Percentiles rank a stretch among this genome's conserved stretches.
These are phyloP conservation scores for Solanum aculeatissimum DNA, from an alignment of 305 asterid genomes.

Conservation along the genomic window DNA sequence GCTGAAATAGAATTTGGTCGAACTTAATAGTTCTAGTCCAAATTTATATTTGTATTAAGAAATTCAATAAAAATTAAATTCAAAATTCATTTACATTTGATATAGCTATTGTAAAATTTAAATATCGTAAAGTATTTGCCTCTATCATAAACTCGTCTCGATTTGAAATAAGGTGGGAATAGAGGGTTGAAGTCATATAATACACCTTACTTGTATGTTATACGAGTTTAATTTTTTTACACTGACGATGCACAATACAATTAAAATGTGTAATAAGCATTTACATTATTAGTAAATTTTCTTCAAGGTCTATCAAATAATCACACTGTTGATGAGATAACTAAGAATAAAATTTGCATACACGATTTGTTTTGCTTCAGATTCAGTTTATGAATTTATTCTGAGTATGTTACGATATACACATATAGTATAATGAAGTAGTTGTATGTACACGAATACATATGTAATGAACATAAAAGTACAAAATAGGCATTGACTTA, in stretches of 20 bases:
- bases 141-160: neutral
- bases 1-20: neutral
- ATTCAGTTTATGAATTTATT: neutral
- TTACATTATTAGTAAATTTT: neutral
- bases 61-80: neutral
- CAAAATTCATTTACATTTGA: neutral
- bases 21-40: neutral
- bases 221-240: neutral
- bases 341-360: neutral
- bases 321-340: neutral
- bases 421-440: neutral
- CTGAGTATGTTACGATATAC: too few species aligned
- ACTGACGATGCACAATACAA: too few species aligned
- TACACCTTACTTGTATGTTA: neutral
- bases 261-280: neutral
- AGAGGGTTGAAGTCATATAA: neutral
- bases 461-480: constrained; percentile 12
- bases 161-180: neutral
- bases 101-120: neutral
- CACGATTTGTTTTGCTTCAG: fast-evolving
- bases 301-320: too few species aligned
- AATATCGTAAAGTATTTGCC: neutral
- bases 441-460: neutral
- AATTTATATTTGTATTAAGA: neutral
- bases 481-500: constrained; percentile 30